Percentiles rank a stretch among this genome's conserved stretches.
phyloP scores from a whole-genome alignment of 495 filamentous ascomycete genomes.

The Xylaria scruposa region DNA sequence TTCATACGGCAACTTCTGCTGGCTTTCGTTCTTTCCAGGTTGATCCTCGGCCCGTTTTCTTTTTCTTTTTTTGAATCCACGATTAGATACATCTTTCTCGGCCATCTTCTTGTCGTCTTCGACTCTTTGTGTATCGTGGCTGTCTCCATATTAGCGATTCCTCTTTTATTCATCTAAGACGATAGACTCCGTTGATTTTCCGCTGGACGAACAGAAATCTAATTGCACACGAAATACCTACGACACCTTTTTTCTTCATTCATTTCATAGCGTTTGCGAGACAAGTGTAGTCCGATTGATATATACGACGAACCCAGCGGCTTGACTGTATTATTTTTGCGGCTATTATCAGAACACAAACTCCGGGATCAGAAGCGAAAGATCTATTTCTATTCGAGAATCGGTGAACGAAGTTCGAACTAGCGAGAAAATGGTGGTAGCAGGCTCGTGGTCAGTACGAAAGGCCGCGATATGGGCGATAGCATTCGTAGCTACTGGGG shows the following conservation, averaged over 20 bases:
- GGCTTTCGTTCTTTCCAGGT: conserved; percentile 57
- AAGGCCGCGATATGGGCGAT: conserved; percentile 46
- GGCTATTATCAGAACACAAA: neutral
- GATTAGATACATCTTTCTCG: conserved; percentile 27
- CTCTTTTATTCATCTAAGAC: neutral
- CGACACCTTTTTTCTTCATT: neutral
- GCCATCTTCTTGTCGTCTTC: neutral
- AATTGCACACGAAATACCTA: neutral
- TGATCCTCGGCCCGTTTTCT: conserved; percentile 56
- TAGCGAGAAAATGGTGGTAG: conserved; percentile 32
- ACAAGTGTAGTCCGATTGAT: neutral
- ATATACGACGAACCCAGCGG: neutral
- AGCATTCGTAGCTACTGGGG: conserved; percentile 44
- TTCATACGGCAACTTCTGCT: conserved; percentile 29
- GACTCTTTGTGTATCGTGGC: conserved; percentile 10
- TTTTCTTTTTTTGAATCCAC: conserved; percentile 14
- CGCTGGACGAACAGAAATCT: conserved; percentile 16
- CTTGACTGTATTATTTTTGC: neutral
- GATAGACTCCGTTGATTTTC: conserved; percentile 1
- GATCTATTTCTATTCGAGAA: neutral
- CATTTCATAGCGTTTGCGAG: neutral
- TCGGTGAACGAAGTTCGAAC: neutral
- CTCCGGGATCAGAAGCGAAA: neutral
- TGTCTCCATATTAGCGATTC: neutral
- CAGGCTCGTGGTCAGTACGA: conserved; percentile 40